These are phyloP conservation scores for Cinnamomum chago DNA, from an alignment of 164 flowering plant genomes.

Conservation along the genomic window DNA sequence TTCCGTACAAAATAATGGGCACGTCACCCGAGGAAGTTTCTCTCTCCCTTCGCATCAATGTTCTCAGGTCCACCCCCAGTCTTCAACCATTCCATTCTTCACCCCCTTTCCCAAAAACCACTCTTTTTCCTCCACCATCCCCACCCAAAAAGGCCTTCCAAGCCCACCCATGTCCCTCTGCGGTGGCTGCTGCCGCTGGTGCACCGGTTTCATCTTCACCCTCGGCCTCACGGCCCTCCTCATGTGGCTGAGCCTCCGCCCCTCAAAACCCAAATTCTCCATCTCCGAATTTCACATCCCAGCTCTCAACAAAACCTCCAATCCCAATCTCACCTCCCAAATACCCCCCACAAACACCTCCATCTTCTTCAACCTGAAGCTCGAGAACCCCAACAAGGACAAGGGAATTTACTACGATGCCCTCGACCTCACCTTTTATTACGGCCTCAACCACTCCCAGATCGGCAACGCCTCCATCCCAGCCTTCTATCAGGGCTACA, in stretches of 20 bases:
- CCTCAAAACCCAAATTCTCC: slow-evolving; percentile 41
- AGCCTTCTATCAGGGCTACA: slow-evolving; percentile 53
- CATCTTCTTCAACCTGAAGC: slow-evolving; percentile 40
- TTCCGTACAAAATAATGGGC: too few relatives aligned
- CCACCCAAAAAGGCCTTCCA: background rate
- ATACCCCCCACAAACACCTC: slow-evolving; percentile 27
- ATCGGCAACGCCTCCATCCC: slow-evolving; percentile 17
- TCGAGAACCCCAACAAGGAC: slow-evolving; percentile 65
- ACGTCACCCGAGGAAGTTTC: too few relatives aligned
- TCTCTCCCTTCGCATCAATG: background rate
- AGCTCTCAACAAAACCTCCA: slow-evolving; percentile 39
- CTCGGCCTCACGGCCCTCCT: slow-evolving; percentile 56
- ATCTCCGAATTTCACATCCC: slow-evolving; percentile 43
- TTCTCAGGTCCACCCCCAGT: background rate
- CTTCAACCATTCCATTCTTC: background rate
- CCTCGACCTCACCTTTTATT: slow-evolving; percentile 41
- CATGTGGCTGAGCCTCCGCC: slow-evolving; percentile 66
- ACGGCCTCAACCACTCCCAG: slow-evolving; percentile 14
- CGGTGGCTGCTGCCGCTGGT: slow-evolving; percentile 35
- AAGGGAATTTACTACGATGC: slow-evolving; percentile 57
- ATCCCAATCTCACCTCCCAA: slow-evolving; percentile 9
- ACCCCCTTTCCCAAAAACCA: background rate
- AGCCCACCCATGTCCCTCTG: slow-evolving; percentile 23
- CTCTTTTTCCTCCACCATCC: background rate
- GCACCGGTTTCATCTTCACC: slow-evolving; percentile 37